Evolutionary conservation across 139 green algal genomes (phyloP), one percentile per base, ranked within the genome.

Genomic region (Micractinium sp.): DNA sequence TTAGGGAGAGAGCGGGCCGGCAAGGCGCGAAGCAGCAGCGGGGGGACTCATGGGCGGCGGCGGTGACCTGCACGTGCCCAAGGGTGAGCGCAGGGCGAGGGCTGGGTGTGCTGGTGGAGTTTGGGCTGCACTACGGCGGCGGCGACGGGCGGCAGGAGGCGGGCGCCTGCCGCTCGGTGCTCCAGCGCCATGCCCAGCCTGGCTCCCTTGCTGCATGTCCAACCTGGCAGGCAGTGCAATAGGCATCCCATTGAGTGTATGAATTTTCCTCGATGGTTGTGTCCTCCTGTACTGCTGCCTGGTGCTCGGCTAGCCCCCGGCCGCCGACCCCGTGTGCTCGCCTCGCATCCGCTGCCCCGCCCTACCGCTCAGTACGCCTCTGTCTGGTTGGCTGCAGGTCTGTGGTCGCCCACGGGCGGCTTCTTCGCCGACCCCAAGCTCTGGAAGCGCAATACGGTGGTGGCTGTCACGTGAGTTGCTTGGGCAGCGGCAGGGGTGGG

Each of bases 391-490:
- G 22, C 27, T 90, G 74, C 85, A 91, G 88, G 75, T 53, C 87
- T 93, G 60, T 93, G 91, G 91, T 93, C 91, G 12, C 91, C 91
- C 4, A 77, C 91, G 25, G 91, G 91, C 33, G 91, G 91, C 66
- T 93, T 90, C 20, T 93, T 75, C 63, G 69, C 91, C 22, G 91
- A 93, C 27, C 91, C 91, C 35, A 88, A 85, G 74, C n/a, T 74
- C 16, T 93, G 91, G 91, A 89, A 41, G 81, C 90, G 91, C 39
- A 92, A 92, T 75, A 92, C 89, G 12, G n/a, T 75, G 2, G 3
- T 93, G 22, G 85, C 36, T 19, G 84, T 41, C 38, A 36, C 18
- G 90, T 93, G 81, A 91, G 90, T 89, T 0, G 67, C 67, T 15
- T 16, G 23, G 27, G 9, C 7, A 23, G 60, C 15, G 60, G 60